phyloP scores from a whole-genome alignment of 345 rosid species.

The Noccaea bulbosa region DNA sequence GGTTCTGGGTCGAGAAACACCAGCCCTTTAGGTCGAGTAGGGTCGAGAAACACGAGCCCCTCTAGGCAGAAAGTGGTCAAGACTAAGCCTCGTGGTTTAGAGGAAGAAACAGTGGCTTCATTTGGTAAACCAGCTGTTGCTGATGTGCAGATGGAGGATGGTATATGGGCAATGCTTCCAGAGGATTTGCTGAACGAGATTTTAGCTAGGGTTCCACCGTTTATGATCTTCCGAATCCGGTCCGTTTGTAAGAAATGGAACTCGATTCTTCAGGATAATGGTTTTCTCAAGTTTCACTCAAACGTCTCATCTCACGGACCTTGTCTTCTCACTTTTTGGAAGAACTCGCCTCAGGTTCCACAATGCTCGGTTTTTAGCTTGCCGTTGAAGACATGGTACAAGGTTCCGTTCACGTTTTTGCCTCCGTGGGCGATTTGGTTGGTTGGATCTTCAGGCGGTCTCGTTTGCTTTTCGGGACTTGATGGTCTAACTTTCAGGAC shows the following conservation, averaged over 20 bases:
- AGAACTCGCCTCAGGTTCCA: constrained; percentile 78
- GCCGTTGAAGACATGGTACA: constrained; percentile 90
- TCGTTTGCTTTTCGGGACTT: constrained; percentile 92
- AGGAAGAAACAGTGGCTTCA: constrained; percentile 82
- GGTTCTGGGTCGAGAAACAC: constrained; percentile 74
- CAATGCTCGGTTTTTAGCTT: constrained; percentile 94
- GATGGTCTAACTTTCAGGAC: constrained; percentile 83
- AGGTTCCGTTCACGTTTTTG: constrained; percentile 81
- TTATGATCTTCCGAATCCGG: constrained; percentile 88
- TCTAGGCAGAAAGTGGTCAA: constrained; percentile 79
- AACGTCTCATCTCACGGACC: constrained; percentile 77
- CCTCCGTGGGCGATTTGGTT: constrained; percentile 97
- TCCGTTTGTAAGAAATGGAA: constrained; percentile 90
- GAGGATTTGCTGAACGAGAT: constrained; percentile 92
- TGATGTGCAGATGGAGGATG: constrained; percentile 89
- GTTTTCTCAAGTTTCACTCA: constrained; percentile 85
- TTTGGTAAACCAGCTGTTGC: constrained; percentile 69
- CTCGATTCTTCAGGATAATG: constrained; percentile 79
- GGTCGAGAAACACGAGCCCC: constrained; percentile 86
- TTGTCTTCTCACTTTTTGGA: constrained; percentile 91
- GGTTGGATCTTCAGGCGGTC: constrained; percentile 90
- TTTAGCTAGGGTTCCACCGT: constrained; percentile 89
- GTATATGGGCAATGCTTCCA: constrained; percentile 94
- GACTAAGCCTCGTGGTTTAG: constrained; percentile 95
- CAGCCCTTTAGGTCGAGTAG: constrained; percentile 74